A percentile compares a stretch with the other conserved stretches of the same genome.
Conservation (phyloP, 805 yeast species). For the Priceomyces melissophilus region DNA sequence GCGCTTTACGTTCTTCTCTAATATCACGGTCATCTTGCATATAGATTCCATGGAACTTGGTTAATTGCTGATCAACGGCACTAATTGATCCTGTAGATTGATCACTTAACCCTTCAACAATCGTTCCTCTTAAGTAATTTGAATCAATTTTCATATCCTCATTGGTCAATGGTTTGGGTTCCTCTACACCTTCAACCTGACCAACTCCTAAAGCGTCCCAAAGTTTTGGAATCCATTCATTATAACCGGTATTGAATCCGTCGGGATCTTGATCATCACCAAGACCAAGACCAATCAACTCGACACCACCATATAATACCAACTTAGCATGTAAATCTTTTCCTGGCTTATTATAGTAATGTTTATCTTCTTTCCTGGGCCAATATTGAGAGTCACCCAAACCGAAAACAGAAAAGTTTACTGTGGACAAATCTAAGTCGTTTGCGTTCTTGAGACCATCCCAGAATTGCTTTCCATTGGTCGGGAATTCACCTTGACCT, state of each 20-base stretch:
- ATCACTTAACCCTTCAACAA: conserved; percentile 80
- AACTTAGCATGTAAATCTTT: conserved; percentile 67
- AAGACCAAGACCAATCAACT: conserved; percentile 70
- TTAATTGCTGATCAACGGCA: conserved; percentile 88
- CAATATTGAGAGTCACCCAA: conserved; percentile 85
- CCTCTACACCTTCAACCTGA: conserved; percentile 74
- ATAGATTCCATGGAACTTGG: conserved; percentile 96
- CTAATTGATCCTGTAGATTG: conserved; percentile 85
- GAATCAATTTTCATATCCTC: conserved; percentile 93
- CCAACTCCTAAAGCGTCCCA: conserved; percentile 93
- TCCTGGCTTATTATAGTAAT: conserved; percentile 89
- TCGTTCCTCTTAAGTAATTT: conserved; percentile 87
- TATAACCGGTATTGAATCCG: conserved; percentile 89
- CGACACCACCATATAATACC: conserved; percentile 67
- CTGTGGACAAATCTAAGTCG: conserved; percentile 59
- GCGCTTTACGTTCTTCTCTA: conserved; percentile 86
- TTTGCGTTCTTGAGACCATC: conserved; percentile 60
- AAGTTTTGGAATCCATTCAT: conserved; percentile 75
- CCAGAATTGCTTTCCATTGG: conserved; percentile 76
- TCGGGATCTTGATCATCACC: conserved; percentile 99
- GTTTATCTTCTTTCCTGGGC: conserved; percentile 96
- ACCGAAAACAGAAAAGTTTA: conserved; percentile 65
- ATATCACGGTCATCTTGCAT: conserved; percentile 98
- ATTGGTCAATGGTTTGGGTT: conserved; percentile 87
- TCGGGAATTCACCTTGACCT: conserved; percentile 86